phyloP scores from a whole-genome alignment of 805 yeast species.

The Wickerhamomyces chambardii region DNA sequence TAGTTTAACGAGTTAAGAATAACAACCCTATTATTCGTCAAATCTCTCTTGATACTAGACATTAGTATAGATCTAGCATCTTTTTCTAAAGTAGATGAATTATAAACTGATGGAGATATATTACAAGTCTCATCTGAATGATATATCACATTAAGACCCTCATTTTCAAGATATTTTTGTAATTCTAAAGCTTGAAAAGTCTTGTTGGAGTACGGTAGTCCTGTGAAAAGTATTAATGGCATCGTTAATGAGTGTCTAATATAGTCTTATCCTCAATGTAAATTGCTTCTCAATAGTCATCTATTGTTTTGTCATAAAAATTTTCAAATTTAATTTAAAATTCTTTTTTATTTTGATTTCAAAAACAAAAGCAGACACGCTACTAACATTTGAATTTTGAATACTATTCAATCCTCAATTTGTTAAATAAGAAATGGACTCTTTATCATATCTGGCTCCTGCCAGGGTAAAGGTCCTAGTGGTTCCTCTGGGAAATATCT shows the following conservation, averaged over 20 bases:
- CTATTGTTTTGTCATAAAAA: background rate
- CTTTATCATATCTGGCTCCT: constrained; percentile 48
- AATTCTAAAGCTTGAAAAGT: constrained; percentile 62
- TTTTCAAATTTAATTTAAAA: background rate
- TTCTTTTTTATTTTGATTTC: no score
- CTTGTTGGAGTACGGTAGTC: constrained; percentile 83
- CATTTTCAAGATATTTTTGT: constrained; percentile 32
- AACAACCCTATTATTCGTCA: constrained; percentile 62
- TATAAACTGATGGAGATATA: constrained; percentile 57
- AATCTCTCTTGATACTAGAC: constrained; percentile 79
- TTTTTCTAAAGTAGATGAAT: constrained; percentile 70
- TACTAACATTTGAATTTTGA: background rate
- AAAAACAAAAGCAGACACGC: background rate
- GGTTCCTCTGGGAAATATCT: constrained; percentile 54
- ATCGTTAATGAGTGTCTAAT: constrained; percentile 25
- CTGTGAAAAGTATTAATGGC: constrained; percentile 83
- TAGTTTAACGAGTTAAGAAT: constrained; percentile 81
- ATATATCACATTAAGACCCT: constrained; percentile 49
- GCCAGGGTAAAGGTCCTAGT: constrained; percentile 57
- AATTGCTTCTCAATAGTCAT: background rate
- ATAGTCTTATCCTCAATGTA: no score
- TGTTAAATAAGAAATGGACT: constrained; percentile 18
- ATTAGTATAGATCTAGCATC: constrained; percentile 77
- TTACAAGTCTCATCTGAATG: constrained; percentile 78
- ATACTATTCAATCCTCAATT: no score